A percentile compares a stretch with the other conserved stretches of the same genome.
phyloP scores from a whole-genome alignment of 768 basidiomycete species.

The Suillus plorans region DNA sequence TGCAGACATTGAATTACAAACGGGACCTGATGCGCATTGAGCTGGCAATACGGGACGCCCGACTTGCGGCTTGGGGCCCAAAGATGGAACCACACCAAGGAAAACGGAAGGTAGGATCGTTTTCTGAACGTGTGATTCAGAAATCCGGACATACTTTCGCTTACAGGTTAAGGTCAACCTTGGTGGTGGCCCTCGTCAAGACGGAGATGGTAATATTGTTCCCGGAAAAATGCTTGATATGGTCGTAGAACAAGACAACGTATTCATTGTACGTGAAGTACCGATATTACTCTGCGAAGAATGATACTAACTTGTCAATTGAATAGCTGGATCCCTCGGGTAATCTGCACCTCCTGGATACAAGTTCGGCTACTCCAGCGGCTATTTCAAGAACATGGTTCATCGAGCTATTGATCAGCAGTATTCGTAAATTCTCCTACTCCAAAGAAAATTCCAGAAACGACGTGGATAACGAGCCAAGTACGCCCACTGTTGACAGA shows the following conservation, averaged over 20 bases:
- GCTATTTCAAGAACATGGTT: slow-evolving; percentile 71
- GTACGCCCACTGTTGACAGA: slow-evolving; percentile 34
- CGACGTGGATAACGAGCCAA: slow-evolving; percentile 25
- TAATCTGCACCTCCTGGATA: slow-evolving; percentile 55
- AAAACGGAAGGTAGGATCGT: slow-evolving; percentile 60
- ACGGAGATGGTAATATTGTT: slow-evolving; percentile 55
- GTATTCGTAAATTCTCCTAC: slow-evolving; percentile 9
- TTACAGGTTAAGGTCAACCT: slow-evolving; percentile 70
- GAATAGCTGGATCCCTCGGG: slow-evolving; percentile 62
- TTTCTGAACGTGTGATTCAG: background rate
- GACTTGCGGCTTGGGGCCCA: slow-evolving; percentile 77
- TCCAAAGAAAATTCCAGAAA: slow-evolving; percentile 22
- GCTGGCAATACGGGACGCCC: slow-evolving; percentile 58
- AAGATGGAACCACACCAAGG: slow-evolving; percentile 64
- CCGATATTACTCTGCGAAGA: background rate
- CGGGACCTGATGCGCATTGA: slow-evolving; percentile 72
- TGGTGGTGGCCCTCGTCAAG: slow-evolving; percentile 47
- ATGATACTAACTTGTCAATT: background rate
- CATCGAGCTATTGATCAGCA: slow-evolving; percentile 40
- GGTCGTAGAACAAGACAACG: slow-evolving; percentile 74
- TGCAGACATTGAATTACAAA: slow-evolving; percentile 76
- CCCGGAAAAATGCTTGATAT: slow-evolving; percentile 66
- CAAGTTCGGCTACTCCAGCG: slow-evolving; percentile 57
- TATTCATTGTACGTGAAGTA: slow-evolving; percentile 59
- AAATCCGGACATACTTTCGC: slow-evolving; percentile 5